These are phyloP conservation scores for Barnettozyma pratensis DNA, from an alignment of 805 yeast genomes.

Conservation along the genomic window DNA sequence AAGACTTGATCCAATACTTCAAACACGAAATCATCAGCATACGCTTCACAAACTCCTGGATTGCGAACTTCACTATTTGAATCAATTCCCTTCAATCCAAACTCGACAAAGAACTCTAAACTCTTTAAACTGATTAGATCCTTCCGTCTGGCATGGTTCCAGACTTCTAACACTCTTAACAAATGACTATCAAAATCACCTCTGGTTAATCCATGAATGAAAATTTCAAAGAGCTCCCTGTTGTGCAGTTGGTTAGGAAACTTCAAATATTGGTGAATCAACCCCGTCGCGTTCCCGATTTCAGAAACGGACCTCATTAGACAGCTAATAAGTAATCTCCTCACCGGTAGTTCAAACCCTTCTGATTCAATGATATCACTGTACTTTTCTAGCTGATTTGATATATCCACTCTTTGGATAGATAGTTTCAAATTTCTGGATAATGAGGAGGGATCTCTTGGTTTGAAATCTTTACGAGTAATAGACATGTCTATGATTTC, in stretches of 20 bases:
- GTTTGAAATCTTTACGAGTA: constrained; percentile 3
- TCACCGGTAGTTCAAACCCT: not conserved
- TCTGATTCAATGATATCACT: not conserved
- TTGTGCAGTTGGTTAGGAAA: constrained; percentile 4
- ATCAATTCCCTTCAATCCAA: not conserved
- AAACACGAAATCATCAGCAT: not conserved
- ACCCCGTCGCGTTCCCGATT: constrained; percentile 17
- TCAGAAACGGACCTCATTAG: constrained; percentile 9
- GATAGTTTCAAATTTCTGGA: constrained; percentile 4
- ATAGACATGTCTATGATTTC: constrained; percentile 7
- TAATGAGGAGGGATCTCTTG: not conserved
- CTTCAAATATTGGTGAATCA: constrained; percentile 12
- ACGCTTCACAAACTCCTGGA: not conserved
- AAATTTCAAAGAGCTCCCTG: constrained; percentile 5
- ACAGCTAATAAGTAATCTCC: constrained; percentile 10
- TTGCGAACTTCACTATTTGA: not conserved
- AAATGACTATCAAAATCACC: constrained; percentile 10
- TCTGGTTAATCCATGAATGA: constrained; percentile 15
- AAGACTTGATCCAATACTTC: too few species aligned
- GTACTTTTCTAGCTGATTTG: not conserved
- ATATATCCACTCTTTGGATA: constrained; percentile 20
- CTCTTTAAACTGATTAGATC: not conserved
- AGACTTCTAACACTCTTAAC: constrained; percentile 10
- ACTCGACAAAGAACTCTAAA: constrained; percentile 3
- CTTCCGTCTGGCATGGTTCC: constrained; percentile 3